Evolutionary conservation across 2,329 filamentous ascomycete species (phyloP).

Genomic region (Periglandula ipomoeae): DNA sequence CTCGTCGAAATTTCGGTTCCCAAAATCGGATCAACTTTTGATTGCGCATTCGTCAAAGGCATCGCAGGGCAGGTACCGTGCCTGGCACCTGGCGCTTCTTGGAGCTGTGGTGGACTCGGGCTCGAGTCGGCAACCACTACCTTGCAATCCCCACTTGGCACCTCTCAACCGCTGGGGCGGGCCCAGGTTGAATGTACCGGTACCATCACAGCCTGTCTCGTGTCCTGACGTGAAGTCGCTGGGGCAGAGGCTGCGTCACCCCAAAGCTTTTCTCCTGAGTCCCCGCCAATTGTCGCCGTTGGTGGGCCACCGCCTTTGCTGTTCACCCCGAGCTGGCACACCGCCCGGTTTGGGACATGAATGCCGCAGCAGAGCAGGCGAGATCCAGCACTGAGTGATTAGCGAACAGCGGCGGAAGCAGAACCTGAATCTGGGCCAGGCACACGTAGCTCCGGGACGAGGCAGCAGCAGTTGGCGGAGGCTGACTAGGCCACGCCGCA

Average conservation of each 20-base stretch:
- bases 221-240: neutral
- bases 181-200: slow-evolving; percentile 4
- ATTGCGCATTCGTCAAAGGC: too few species aligned
- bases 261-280: slow-evolving; percentile 10
- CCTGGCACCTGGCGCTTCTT: neutral
- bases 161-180: slow-evolving; percentile 10
- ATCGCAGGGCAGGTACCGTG: neutral
- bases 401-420: too few species aligned
- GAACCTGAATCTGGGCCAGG: too few species aligned
- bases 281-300: neutral
- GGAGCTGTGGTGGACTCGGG: neutral
- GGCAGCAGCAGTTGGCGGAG: too few species aligned
- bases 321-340: neutral
- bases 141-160: slow-evolving; percentile 4
- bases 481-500: too few species aligned
- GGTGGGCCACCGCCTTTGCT: neutral
- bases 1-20: too few species aligned
- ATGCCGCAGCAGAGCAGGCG: too few species aligned
- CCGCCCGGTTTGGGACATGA: too few species aligned
- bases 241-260: slow-evolving; percentile 9
- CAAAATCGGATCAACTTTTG: too few species aligned
- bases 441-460: too few species aligned
- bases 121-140: too few species aligned
- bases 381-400: too few species aligned
- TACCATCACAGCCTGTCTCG: slow-evolving; percentile 3